Base-by-base conservation (phyloP, 306 rosid genomes). In the Malus orientalis region DNA sequence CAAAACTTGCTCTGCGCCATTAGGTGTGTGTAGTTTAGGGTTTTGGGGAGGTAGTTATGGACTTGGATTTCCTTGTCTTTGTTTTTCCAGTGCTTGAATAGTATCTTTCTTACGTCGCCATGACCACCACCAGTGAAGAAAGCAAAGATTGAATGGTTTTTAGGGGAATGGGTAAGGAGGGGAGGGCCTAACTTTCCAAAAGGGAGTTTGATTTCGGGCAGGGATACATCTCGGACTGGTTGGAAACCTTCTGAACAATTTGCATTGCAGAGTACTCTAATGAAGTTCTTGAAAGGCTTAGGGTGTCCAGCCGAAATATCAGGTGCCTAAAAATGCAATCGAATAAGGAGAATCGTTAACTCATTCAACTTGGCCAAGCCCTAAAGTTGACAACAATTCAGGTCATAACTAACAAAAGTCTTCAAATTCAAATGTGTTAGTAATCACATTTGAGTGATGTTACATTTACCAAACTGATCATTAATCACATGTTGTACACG, bases 221-320 rank as follows among this genome's bases (percentile, higher is more conserved):
- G 32, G 12, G 85, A 71, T 23, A 75, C 83, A 14, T 85, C 85
- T 60, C 83, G 79, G 55, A 67, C 5, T 4, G 88, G 79, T 51
- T 60, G 27, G 73, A 85, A 85, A 13, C 85, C 81, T 73, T 85
- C 88, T 2, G 88, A 81, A 19, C 81, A 78, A 68, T 85, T 85
- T 59, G 88, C 88, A 55, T 85, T 85, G 81, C 85, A 81, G 14
- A 85, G 64, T 22, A 81, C 88, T 42, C 88, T 75, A 6, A 78
- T 79, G 74, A 85, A 81, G 71, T 78, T 71, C 83, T 81, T 78
- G 69, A 74, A 85, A 44, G 66, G 75, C 33, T 78, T 67, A 5
- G 79, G 74, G 36, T 78, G 67, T 4, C 25, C 74, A 23, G 68
- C 44, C 54, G 85, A 57, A 55, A 76, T 42, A 59, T 82, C 79